Base-by-base conservation (phyloP, 2,329 filamentous ascomycete species). In the Didymella glomerata region DNA sequence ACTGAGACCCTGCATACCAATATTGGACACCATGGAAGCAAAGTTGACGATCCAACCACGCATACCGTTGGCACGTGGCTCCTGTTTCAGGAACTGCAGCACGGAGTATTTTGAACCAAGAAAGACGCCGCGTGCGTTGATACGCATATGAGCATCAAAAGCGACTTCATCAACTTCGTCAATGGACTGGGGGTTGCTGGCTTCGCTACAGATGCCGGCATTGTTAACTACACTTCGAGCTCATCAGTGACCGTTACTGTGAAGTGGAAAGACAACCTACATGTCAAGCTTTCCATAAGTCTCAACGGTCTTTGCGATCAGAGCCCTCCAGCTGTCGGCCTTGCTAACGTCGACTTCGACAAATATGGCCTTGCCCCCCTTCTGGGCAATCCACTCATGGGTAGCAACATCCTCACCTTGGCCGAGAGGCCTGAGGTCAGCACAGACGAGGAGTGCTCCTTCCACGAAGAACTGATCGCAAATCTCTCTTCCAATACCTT, bases 11-110 rank as follows among this genome's bases (percentile, higher is more conserved):
- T 72, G 22, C 61, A 65, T 62, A n/a, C 63, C 61, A 27, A 65
- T 58, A 38, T 60, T 62, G 6, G 63, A 46, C 3, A 62, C 63
- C 59, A 78, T 68, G 38, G 71, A 76, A 8, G 75, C 73, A 7
- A 74, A 71, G 48, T 80, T 78, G 36, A 79, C 64, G 18, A 79
- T 76, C 75, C 76, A 80, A 2, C 78, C 77, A 24, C 67, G 61
- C 60, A 74, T 68, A 6, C 64, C 68, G 20, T 62, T 57, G 28
- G 52, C 62, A 6, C 66, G 66, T 11, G 72, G 59, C 27, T 75
- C 68, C 64, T 80, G 77, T 45, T 65, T 63, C 44, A 78, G 58
- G 69, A 80, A 78, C 50, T 79, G 76, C 3, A 62, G 41, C 7
- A 75, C 64, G 2, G 68, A 76, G 58, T 76, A 78, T 51, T 79